Conservation (phyloP, 192 early-diverging fungal species). For the Gryganskiella cystojenkinii region DNA sequence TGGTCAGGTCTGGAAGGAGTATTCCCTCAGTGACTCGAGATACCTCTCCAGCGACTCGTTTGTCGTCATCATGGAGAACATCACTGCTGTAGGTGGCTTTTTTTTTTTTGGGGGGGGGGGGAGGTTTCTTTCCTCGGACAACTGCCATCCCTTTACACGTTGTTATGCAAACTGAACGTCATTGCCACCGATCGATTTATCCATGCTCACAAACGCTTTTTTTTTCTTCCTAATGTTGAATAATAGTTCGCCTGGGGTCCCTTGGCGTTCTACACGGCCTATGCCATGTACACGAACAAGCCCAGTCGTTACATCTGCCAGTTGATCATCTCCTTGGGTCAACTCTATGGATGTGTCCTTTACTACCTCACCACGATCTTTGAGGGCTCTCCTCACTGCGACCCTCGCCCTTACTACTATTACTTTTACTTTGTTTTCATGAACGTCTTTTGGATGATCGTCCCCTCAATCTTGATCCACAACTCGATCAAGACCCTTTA, state of each 20-base stretch:
- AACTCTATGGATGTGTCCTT: constrained; percentile 86
- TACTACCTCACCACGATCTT: constrained; percentile 82
- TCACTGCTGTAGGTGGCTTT: constrained; percentile 81
- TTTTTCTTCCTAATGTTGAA: constrained; percentile 42
- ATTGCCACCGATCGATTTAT: not conserved
- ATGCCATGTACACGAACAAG: constrained; percentile 61
- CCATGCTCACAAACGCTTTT: constrained; percentile 47
- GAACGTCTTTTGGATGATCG: constrained; percentile 87
- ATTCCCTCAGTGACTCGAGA: constrained; percentile 86
- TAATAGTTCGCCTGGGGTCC: constrained; percentile 63
- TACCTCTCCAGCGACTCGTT: constrained; percentile 89
- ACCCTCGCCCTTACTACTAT: constrained; percentile 85
- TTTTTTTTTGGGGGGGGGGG: not conserved
- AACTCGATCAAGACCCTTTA: constrained; percentile 62
- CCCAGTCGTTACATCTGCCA: constrained; percentile 68
- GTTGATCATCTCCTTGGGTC: constrained; percentile 69
- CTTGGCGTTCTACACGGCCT: constrained; percentile 65
- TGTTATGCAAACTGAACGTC: not conserved
- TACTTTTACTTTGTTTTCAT: constrained; percentile 91
- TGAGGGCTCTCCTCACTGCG: constrained; percentile 73
- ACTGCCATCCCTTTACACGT: constrained; percentile 31
- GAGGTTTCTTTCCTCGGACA: constrained; percentile 43
- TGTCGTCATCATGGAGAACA: constrained; percentile 86
- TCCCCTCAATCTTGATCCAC: constrained; percentile 65
- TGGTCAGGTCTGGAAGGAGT: constrained; percentile 93